Evolutionary conservation across 495 filamentous ascomycete species (phyloP), one percentile per base, ranked within the genome.

Genomic region (Aspergillus diversus): DNA sequence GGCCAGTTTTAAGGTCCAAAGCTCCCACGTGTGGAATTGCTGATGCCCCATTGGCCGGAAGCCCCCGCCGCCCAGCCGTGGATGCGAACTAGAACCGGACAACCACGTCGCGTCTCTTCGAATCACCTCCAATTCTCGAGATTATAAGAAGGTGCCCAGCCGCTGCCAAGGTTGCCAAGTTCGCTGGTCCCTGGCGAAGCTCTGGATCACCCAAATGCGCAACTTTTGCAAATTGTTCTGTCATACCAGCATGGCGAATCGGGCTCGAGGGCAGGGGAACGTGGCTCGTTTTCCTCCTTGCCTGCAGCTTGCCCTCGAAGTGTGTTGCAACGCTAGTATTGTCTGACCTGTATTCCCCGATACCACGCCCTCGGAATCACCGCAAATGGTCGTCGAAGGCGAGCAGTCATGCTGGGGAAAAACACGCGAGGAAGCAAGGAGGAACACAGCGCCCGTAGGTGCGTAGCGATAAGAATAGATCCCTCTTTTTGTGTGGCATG

Each of bases 141-240:
- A 4, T 16, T 50, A 21, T 31, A 50, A 50, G 47, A 16, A 21
- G 12, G 15, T 31, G 47, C 47, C 47, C 47, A 50, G 47, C n/a
- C 47, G 47, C 47, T 50, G 47, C 47, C 47, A 50, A 50, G 47
- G 21, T 27, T 50, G 47, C 47, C 47, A 50, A 50, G 47, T 31
- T 50, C 5, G 16, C 11, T 50, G 8, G 21, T 7, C 21, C 9
- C 47, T 17, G 21, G 8, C 47, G 47, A 50, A 31, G 47, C 47
- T 31, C 47, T 50, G 39, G 39, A 43, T 39, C 13, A 7, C 37
- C 37, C 37, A 39, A 39, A 39, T 43, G 11, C 11, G 4, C 11
- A 15, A 6, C 39, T 11, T 11, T 43, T 43, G 5, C 39, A 43
- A 43, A 43, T 43, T 43, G 39, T 15, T 27, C 0, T 43, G 39